These are phyloP conservation scores for Chytriomyces sp. DNA, from an alignment of 192 early-diverging fungal genomes.

Conservation along the genomic window DNA sequence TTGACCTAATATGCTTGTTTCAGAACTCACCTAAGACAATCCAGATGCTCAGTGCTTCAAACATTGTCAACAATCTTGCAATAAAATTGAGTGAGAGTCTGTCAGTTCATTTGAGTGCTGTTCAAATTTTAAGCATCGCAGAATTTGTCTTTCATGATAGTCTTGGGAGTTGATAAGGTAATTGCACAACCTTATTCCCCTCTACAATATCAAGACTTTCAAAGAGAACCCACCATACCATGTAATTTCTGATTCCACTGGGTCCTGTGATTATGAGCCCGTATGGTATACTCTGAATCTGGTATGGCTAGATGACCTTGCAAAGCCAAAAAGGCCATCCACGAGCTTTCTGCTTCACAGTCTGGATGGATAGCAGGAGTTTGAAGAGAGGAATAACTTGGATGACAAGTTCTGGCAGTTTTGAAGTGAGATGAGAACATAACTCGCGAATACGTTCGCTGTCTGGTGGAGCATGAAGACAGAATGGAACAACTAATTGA, in stretches of 20 bases:
- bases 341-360: constrained; percentile 75
- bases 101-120: constrained; percentile 99
- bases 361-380: constrained; percentile 82
- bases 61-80: constrained; percentile 98
- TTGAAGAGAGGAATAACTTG: constrained; percentile 98
- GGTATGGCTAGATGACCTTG: constrained; percentile 96
- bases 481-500: constrained; percentile 98
- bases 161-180: constrained; percentile 98
- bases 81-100: constrained; percentile 94
- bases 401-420: constrained; percentile 86
- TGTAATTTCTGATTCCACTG: constrained; percentile 79
- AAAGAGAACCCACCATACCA: constrained; percentile 91
- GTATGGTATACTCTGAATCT: constrained; percentile 98
- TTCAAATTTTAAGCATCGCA: constrained; percentile 95
- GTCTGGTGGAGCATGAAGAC: constrained; percentile 99
- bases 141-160: constrained; percentile 93
- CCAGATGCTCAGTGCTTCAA: constrained; percentile 90
- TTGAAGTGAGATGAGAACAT: constrained; percentile 99
- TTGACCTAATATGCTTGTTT: background rate
- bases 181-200: constrained; percentile 83
- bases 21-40: constrained; percentile 97
- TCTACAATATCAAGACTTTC: constrained; percentile 87
- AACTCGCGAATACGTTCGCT: constrained; percentile 97
- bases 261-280: constrained; percentile 99
- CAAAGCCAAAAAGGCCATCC: constrained; percentile 83